Conservation (phyloP, 1,139 yeast genomes). For the Suhomyces panamericanus region DNA sequence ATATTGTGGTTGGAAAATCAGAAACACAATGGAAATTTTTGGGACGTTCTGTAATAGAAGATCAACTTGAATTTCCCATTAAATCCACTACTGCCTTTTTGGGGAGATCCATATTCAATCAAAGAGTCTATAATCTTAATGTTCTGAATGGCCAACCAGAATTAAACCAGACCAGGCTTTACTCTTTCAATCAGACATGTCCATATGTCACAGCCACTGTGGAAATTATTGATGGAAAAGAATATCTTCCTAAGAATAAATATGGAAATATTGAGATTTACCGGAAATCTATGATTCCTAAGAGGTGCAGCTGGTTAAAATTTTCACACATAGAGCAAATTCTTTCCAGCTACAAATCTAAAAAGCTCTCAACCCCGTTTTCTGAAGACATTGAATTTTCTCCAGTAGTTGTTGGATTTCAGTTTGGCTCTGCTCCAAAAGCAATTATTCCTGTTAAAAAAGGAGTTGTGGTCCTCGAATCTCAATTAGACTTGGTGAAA, state of each 20-base stretch:
- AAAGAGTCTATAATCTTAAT: constrained; percentile 24
- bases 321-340: constrained; percentile 28
- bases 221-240: constrained; percentile 9
- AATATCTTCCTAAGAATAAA: constrained; percentile 29
- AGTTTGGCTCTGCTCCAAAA: constrained; percentile 27
- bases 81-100: constrained; percentile 23
- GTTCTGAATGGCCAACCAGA: constrained; percentile 21
- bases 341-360: constrained; percentile 16
- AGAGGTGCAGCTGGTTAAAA: constrained; percentile 32
- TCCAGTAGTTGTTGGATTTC: constrained; percentile 40
- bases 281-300: constrained; percentile 35
- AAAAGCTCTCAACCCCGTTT: constrained; percentile 7
- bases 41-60: constrained; percentile 34
- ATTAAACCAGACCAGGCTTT: constrained; percentile 26
- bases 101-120: constrained; percentile 29
- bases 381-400: constrained; percentile 23
- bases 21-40: constrained; percentile 41
- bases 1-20: constrained; percentile 34
- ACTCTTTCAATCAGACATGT: constrained; percentile 35
- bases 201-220: constrained; percentile 25
- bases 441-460: constrained; percentile 32
- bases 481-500: constrained; percentile 23
- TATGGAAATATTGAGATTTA: constrained; percentile 40
- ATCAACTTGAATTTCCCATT: constrained; percentile 21
- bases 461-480: constrained; percentile 31